These are phyloP conservation scores for Trichoderma orchidacearum DNA, from an alignment of 495 filamentous ascomycete species.

Conservation along the genomic window DNA sequence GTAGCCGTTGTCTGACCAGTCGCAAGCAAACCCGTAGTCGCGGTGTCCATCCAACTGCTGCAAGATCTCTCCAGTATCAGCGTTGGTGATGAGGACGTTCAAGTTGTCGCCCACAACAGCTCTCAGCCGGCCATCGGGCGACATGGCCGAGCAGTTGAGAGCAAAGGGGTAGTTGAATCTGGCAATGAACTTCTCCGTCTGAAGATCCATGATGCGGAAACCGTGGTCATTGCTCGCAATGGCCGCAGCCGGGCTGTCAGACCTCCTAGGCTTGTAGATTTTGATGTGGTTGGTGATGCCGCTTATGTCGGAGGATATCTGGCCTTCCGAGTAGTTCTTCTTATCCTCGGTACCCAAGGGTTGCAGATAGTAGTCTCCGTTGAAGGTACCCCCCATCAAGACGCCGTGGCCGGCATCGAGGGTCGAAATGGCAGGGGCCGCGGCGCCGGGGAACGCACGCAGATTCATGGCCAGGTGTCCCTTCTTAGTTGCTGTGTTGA, in stretches of 20 bases:
- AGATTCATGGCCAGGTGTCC: conserved; percentile 49
- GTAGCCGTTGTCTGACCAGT: conserved; percentile 81
- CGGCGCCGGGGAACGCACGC: conserved; percentile 23
- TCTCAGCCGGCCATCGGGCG: conserved; percentile 66
- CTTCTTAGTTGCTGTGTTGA: conserved; percentile 35
- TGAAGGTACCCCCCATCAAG: conserved; percentile 67
- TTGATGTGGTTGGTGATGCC: conserved; percentile 85
- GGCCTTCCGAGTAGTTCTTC: conserved; percentile 39
- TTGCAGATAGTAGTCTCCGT: conserved; percentile 64
- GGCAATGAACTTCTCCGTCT: conserved; percentile 49
- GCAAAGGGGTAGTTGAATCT: conserved; percentile 48
- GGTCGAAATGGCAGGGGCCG: conserved; percentile 47
- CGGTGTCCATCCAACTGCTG: conserved; percentile 51
- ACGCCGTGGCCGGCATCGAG: conserved; percentile 52
- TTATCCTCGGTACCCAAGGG: conserved; percentile 34
- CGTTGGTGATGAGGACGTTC: conserved; percentile 24
- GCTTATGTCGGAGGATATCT: conserved; percentile 51
- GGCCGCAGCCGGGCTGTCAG: conserved; percentile 48
- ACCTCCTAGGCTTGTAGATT: conserved; percentile 45
- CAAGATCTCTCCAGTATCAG: conserved; percentile 29
- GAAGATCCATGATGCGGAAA: conserved; percentile 63
- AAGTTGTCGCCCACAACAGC: conserved; percentile 35
- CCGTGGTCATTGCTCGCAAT: conserved; percentile 76
- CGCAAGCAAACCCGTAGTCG: conserved; percentile 81
- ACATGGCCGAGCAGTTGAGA: conserved; percentile 75